Evolutionary conservation across 306 rosid species (phyloP).

Genomic region (Castanea crenata): DNA sequence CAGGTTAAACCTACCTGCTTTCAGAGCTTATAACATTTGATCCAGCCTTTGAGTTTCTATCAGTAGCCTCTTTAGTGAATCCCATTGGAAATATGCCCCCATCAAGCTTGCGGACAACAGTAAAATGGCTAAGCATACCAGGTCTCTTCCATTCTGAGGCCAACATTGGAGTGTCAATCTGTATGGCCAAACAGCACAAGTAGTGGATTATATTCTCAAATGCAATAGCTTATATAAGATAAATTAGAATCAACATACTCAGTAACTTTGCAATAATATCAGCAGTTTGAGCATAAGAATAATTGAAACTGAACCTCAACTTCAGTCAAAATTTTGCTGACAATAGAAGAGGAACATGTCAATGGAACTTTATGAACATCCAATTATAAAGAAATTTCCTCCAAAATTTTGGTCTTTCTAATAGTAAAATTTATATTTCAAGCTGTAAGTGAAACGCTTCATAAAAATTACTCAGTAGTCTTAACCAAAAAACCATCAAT

Average conservation of each 20-base stretch:
- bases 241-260: neutral
- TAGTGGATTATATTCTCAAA: constrained; percentile 15
- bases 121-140: constrained; percentile 84
- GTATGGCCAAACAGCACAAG: constrained; percentile 39
- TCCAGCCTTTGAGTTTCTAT: constrained; percentile 72
- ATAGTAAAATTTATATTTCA: neutral
- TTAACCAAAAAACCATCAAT: neutral
- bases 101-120: constrained; percentile 88
- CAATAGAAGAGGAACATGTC: neutral
- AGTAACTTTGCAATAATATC: neutral
- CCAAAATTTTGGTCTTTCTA: neutral
- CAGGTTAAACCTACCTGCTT: constrained; percentile 58
- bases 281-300: neutral
- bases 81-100: constrained; percentile 89
- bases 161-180: constrained; percentile 95
- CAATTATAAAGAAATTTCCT: neutral
- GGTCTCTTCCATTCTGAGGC: constrained; percentile 88
- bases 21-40: constrained; percentile 67
- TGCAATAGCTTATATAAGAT: constrained; percentile 8
- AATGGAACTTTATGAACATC: neutral
- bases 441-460: neutral
- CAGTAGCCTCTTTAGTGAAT: constrained; percentile 63
- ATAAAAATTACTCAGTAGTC: neutral
- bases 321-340: neutral
- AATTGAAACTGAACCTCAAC: neutral